Percentiles rank a stretch among this genome's conserved stretches.
These are phyloP conservation scores for Microbotryum scabiosae DNA, from an alignment of 1,284 basidiomycete species.

Conservation along the genomic window DNA sequence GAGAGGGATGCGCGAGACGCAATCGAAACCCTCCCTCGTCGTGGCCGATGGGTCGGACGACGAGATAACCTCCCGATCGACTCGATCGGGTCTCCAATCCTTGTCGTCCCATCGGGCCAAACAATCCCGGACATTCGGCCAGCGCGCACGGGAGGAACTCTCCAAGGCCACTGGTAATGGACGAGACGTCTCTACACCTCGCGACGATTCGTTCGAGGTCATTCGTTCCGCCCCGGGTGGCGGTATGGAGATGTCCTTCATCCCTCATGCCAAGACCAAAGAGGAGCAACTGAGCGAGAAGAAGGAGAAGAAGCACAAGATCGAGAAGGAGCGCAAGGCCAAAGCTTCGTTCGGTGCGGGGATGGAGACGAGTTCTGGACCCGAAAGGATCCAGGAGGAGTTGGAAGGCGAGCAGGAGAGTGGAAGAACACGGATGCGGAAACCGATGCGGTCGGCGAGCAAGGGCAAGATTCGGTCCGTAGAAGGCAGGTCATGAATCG, in stretches of 20 bases:
- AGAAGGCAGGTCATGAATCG: too few relatives aligned
- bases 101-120: conserved; percentile 9
- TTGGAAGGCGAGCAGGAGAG: conserved; percentile 22
- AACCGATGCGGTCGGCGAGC: conserved; percentile 5
- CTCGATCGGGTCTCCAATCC: conserved; percentile 12
- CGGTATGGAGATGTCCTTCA: conserved; percentile 48
- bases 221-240: conserved; percentile 37
- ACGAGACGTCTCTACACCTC: neutral
- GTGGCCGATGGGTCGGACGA: conserved; percentile 27
- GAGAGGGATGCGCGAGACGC: conserved; percentile 5
- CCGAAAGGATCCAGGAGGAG: conserved; percentile 5
- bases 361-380: conserved; percentile 61
- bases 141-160: conserved; percentile 23
- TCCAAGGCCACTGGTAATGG: conserved; percentile 1
- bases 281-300: conserved; percentile 40
- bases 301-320: conserved; percentile 48
- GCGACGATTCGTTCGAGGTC: conserved; percentile 14
- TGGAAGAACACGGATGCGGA: conserved; percentile 25
- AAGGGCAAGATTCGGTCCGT: too few relatives aligned
- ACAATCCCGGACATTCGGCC: conserved; percentile 23
- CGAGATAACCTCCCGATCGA: conserved; percentile 2
- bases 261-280: conserved; percentile 38
- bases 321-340: conserved; percentile 50
- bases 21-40: conserved; percentile 24
- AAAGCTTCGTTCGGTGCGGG: conserved; percentile 62